A percentile compares a stretch with the other conserved stretches of the same genome.
Evolutionary conservation across 2,329 filamentous ascomycete genomes (phyloP).

Genomic region (Colletotrichum agaves): DNA sequence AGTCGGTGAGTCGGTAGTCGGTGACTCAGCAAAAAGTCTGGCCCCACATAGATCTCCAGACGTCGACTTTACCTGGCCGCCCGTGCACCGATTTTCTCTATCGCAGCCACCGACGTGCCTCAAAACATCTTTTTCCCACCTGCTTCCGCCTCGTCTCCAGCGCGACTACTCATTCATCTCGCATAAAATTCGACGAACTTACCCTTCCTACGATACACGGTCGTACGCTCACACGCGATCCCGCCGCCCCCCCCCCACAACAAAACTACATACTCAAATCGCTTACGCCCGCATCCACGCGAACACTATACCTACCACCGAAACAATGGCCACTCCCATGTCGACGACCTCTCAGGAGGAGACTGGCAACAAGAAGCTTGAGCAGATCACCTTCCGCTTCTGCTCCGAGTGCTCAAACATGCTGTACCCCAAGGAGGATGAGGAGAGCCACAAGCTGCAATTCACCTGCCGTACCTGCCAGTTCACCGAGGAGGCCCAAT

Average conservation of each 20-base stretch:
- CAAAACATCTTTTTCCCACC: not conserved
- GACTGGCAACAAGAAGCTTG: conserved; percentile 62
- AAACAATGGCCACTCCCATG: conserved; percentile 67
- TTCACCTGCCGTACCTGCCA: conserved; percentile 97
- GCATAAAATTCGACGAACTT: not conserved
- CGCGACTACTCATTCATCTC: not conserved
- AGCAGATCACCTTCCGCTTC: conserved; percentile 96
- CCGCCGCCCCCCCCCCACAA: too few species aligned
- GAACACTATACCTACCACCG: not conserved
- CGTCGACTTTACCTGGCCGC: not conserved
- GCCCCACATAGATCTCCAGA: conserved; percentile 15
- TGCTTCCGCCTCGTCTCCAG: not conserved
- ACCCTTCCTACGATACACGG: not conserved
- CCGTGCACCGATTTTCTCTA: conserved; percentile 17
- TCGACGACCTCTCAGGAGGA: conserved; percentile 58
- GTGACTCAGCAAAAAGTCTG: not conserved
- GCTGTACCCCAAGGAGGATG: conserved; percentile 96
- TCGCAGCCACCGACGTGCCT: not conserved
- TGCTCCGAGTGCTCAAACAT: conserved; percentile 99
- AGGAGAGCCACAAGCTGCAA: conserved; percentile 83
- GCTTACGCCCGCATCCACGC: not conserved
- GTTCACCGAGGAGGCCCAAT: conserved; percentile 86
- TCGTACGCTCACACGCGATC: not conserved
- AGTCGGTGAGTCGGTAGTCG: not conserved
- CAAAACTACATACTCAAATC: not conserved